Evolutionary conservation across 257 asterid genomes (phyloP), one percentile per base, ranked within the genome.

Genomic region (Solanum etuberosum): DNA sequence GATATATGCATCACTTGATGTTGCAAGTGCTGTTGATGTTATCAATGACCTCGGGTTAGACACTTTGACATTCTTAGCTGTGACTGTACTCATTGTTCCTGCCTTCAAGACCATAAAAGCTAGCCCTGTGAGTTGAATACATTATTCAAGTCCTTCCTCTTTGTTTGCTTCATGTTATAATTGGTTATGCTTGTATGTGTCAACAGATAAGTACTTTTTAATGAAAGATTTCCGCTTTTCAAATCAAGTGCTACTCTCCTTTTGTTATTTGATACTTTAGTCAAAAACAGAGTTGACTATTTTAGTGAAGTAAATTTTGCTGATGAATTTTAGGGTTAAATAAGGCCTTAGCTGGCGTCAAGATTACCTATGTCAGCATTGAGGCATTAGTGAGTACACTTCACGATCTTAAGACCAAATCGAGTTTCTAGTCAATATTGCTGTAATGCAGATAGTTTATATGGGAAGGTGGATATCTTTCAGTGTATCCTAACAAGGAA

Each of bases 1-100:
- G 89, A 87, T 92, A 86, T 93, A 85, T 72, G 94, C 97, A 46
- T 89, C 96, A 43, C 87, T 94, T 87, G 98, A 96, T 61, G 98
- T 94, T 88, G 94, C 99, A 63, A 80, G 89, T 90, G 99, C 98
- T 54, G 92, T 96, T 93, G 99, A 97, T 88, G 99, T 97, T 88
- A 95, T 97, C 91, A 97, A 95, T 89, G 99, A 97, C 89, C 90
- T 97, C 89, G 99, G 99, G 82, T 46, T 94, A 90, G 99, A 97
- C 91, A 95, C 99, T 25, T 90, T 97, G 82, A 97, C 99, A 63
- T 96, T 97, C 93, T 91, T 97, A 92, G 98, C 87, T 51, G 99
- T 97, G 40, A 97, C 98, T 85, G 99, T 97, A 61, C 65, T 96
- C 91, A 94, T 97, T 91, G 97, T 97, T 92, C 99, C 99, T 85